Percentiles rank a stretch among this genome's conserved stretches.
Evolutionary conservation across 2,329 filamentous ascomycete genomes (phyloP).

Genomic region (Xylaria sp.): DNA sequence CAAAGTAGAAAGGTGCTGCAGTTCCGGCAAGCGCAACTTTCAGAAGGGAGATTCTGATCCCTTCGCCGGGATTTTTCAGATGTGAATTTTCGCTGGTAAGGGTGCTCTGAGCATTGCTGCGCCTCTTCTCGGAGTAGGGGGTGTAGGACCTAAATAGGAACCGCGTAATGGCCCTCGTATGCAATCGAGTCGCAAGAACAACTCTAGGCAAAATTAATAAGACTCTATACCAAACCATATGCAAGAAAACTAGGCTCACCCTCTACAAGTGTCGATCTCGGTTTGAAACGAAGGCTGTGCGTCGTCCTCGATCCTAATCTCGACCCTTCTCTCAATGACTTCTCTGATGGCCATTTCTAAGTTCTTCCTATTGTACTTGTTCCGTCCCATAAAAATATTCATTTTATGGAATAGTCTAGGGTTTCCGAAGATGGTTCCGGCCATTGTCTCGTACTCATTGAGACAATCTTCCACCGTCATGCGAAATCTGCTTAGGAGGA

Average conservation of each 20-base stretch:
- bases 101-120: not conserved
- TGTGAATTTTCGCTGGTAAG: not conserved
- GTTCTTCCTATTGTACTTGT: constrained; percentile 25
- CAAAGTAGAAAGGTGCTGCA: constrained; percentile 34
- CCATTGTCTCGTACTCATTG: constrained; percentile 29
- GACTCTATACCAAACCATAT: not conserved
- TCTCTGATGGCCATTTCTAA: constrained; percentile 24
- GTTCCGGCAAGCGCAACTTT: constrained; percentile 32
- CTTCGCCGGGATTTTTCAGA: constrained; percentile 6
- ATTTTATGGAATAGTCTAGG: constrained; percentile 25
- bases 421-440: constrained; percentile 26
- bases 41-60: constrained; percentile 16
- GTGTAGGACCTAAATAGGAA: constrained; percentile 28
- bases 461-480: constrained; percentile 38
- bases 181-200: constrained; percentile 5
- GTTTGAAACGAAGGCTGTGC: constrained; percentile 20
- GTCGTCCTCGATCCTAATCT: constrained; percentile 9
- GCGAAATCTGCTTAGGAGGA: constrained; percentile 33
- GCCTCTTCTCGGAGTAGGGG: constrained; percentile 10
- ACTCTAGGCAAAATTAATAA: not conserved
- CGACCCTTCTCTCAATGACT: constrained; percentile 27
- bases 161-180: too few relatives aligned
- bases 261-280: constrained; percentile 30
- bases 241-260: constrained; percentile 17
- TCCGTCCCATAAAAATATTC: constrained; percentile 10